These are phyloP conservation scores for Ambrosiella beaveri DNA, from an alignment of 2,329 filamentous ascomycete species.

Conservation along the genomic window DNA sequence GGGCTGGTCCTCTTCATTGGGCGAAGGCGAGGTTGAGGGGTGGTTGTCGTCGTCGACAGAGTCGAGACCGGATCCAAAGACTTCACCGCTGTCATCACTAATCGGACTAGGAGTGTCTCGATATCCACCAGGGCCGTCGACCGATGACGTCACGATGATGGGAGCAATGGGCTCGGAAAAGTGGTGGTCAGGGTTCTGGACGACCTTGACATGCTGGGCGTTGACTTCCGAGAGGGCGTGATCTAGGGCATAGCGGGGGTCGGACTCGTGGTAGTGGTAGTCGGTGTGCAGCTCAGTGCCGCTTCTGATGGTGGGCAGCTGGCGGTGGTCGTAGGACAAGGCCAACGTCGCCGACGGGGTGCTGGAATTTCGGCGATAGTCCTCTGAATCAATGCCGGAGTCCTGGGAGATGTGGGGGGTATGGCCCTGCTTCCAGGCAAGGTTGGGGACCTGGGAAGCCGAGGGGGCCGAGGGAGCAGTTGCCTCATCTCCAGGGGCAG, in stretches of 20 bases:
- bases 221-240: slow-evolving; percentile 3
- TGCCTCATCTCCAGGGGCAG: neutral
- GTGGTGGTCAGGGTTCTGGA: slow-evolving; percentile 35
- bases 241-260: slow-evolving; percentile 4
- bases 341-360: neutral
- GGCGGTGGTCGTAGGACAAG: slow-evolving; percentile 18
- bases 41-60: slow-evolving; percentile 6
- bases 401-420: neutral
- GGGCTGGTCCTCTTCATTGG: neutral
- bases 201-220: slow-evolving; percentile 19
- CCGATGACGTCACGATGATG: slow-evolving; percentile 40
- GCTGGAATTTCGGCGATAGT: neutral
- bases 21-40: neutral
- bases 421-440: slow-evolving; percentile 6
- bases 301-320: slow-evolving; percentile 14
- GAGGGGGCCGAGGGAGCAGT: neutral
- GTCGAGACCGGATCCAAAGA: slow-evolving; percentile 6
- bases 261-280: slow-evolving; percentile 19
- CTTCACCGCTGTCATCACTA: slow-evolving; percentile 21
- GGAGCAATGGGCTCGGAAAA: slow-evolving; percentile 50
- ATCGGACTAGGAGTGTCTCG: slow-evolving; percentile 13
- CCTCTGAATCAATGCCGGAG: slow-evolving; percentile 2
- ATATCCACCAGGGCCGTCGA: slow-evolving; percentile 44
- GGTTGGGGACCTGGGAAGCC: slow-evolving; percentile 4
- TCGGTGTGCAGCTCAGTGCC: slow-evolving; percentile 12